Base-by-base conservation (phyloP, 352 stramenopile species). In the Sclerospora graminicola region DNA sequence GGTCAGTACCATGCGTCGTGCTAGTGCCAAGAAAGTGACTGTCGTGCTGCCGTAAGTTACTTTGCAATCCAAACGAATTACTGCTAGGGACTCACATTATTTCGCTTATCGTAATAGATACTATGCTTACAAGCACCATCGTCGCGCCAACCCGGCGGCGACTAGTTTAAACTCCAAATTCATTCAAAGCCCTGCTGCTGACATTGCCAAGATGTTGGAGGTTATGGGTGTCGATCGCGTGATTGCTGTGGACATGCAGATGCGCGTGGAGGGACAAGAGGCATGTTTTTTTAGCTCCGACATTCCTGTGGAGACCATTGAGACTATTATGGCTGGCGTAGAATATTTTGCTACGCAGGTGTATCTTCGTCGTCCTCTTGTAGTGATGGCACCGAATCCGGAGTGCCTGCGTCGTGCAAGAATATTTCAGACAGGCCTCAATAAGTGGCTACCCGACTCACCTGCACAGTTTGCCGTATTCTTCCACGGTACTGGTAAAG, bases 201-300 rank as follows among this genome's bases (percentile, higher is more conserved):
- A 92, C 37, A 90, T 91, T 42, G 84, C 86, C 48, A 94, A 90
- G 62, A 96, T 97, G 84, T 63, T 97, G 18, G 81, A 96, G 57
- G 88, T 95, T 29, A 95, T 96, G 79, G 90, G 90, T 32, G 90
- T 96, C 19, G 90, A 97, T 57, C 81, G 81, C 40, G 83, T 97
- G 33, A 95, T 97, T 51, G 82, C 83, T 2, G 84, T 97, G 8
- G 90, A 97, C 54, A 57, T 97, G 13, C 85, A 97, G 61, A 71
- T 93, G 52, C 87, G 85, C 40, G 82, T 85, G 45, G 81, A 94
- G 31, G 78, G 69, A 24, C 82, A 95, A 40, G 86, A 95, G 30
- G 79, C 83, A 15, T 93, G 79, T 38, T 97, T 97, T 60, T 97
- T 97, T 49, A 89, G 79, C 60, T 87, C 82, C 34, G 60, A 82